Evolutionary conservation across 768 basidiomycete species (phyloP), one percentile per base, ranked within the genome.

Genomic region (Pleurotus eryngii): DNA sequence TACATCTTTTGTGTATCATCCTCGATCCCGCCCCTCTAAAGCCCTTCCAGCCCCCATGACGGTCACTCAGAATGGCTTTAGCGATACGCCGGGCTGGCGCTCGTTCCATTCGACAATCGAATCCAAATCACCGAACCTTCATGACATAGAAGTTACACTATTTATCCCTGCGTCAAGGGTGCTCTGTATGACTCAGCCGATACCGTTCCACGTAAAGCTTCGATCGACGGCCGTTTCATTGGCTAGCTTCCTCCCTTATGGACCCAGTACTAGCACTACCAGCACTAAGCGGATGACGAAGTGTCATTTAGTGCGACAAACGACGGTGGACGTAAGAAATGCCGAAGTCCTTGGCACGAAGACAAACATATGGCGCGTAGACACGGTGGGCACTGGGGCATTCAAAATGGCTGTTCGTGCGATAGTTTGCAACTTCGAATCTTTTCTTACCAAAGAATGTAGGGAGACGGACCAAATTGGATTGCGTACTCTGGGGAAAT

Each of bases 301-400:
- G 5, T 70, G 90, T 22, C 81, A 86, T 61, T 63, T 90, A 18
- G 74, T 89, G 69, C 76, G 89, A 55, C 89, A 90, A 67, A 79
- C 81, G 3, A 79, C 77, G 5, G 85, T 89, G 7, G 87, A 90
- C 65, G 84, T 86, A 60, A 86, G 84, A 42, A 83, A 84, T 61
- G 64, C 73, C 2, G 58, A 76, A 15, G 63, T 80, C 15, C 62
- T 75, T 7, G 80, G 78, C 1, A 79, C 81, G n/a, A 87, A 84
- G 67, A 79, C 85, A 1, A 84, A 89, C 60, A 89, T 89, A 20
- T 90, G 87, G 86, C 74, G 81, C 56, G 77, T 83, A 1, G 84
- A 85, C 60, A 75, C 71, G 56, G 83, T 89, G 38, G 87, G 87
- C 6, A 81, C 84, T 63, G 87, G 79, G n/a, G 68, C 66, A 9